Conservation (phyloP, 2,329 filamentous ascomycete genomes). For the Sarocladiaceae sp. region DNA sequence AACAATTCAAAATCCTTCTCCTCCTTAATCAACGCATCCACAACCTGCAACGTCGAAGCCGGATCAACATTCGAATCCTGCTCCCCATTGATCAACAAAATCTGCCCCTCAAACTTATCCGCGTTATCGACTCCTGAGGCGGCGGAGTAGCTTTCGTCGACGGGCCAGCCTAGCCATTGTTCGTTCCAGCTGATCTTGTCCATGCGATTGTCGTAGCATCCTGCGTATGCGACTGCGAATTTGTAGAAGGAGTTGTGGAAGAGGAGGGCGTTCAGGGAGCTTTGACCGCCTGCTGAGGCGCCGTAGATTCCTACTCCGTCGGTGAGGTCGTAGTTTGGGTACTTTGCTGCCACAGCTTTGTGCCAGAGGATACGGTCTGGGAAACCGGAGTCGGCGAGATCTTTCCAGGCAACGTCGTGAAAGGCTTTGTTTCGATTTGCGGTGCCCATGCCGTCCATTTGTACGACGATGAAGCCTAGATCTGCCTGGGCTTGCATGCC, state of each 20-base stretch:
- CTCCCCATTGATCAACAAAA: slow-evolving; percentile 24
- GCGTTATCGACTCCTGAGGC: slow-evolving; percentile 24
- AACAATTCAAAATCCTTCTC: slow-evolving; percentile 25
- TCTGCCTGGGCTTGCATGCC: slow-evolving; percentile 16
- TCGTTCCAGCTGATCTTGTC: slow-evolving; percentile 28
- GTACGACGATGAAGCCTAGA: slow-evolving; percentile 25
- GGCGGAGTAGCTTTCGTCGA: slow-evolving; percentile 23
- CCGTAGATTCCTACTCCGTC: slow-evolving; percentile 23
- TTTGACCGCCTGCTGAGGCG: slow-evolving; percentile 26
- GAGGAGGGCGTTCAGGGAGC: slow-evolving; percentile 21
- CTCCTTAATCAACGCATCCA: slow-evolving; percentile 20
- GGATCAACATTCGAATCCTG: slow-evolving; percentile 21
- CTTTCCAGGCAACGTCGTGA: slow-evolving; percentile 25
- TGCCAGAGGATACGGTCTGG: slow-evolving; percentile 26
- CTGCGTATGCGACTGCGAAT: slow-evolving; percentile 21
- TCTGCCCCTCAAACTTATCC: slow-evolving; percentile 19
- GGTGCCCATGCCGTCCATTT: slow-evolving; percentile 27
- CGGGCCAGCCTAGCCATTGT: slow-evolving; percentile 27
- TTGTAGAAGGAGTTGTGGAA: slow-evolving; percentile 24
- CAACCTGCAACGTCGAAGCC: slow-evolving; percentile 24
- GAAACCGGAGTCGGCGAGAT: slow-evolving; percentile 22
- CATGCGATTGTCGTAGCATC: slow-evolving; percentile 27
- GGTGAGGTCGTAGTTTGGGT: neutral
- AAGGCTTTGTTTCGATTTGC: slow-evolving; percentile 25
- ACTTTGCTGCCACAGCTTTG: slow-evolving; percentile 17